Conservation (phyloP, 2,329 filamentous ascomycete genomes). For the Alternaria rosae region DNA sequence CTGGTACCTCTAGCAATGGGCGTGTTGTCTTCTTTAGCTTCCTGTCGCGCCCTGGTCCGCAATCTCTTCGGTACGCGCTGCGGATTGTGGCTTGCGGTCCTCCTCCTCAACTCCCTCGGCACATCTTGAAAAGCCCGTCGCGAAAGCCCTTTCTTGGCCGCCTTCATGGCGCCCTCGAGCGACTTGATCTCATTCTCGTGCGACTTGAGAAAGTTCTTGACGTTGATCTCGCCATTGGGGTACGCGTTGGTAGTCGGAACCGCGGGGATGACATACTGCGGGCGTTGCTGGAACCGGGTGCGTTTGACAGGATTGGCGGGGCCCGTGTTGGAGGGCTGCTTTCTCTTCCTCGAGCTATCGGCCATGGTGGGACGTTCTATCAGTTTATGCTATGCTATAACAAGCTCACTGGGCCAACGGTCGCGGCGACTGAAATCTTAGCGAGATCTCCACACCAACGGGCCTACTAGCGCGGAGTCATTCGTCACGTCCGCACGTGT, state of each 20-base stretch:
- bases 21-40: slow-evolving; percentile 90
- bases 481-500: slow-evolving; percentile 21
- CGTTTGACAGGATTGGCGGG: slow-evolving; percentile 24
- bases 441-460: slow-evolving; percentile 14
- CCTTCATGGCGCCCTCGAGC: slow-evolving; percentile 80
- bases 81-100: slow-evolving; percentile 94
- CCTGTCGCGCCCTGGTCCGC: slow-evolving; percentile 70
- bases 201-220: slow-evolving; percentile 82
- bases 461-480: slow-evolving; percentile 10
- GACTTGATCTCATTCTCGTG: slow-evolving; percentile 90
- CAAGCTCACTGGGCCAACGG: slow-evolving; percentile 14
- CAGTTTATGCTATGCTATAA: background rate
- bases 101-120: slow-evolving; percentile 80
- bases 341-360: slow-evolving; percentile 35
- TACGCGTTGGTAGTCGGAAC: slow-evolving; percentile 59
- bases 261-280: slow-evolving; percentile 39
- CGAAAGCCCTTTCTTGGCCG: slow-evolving; percentile 69
- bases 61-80: slow-evolving; percentile 85
- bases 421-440: slow-evolving; percentile 9
- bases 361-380: slow-evolving; percentile 15
- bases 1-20: slow-evolving; percentile 74
- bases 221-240: slow-evolving; percentile 78
- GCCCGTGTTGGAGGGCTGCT: slow-evolving; percentile 22
- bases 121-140: slow-evolving; percentile 90
- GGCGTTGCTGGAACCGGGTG: slow-evolving; percentile 35